Evolutionary conservation across 2,329 filamentous ascomycete species (phyloP), one percentile per base, ranked within the genome.

Genomic region (Ceratocystis papillata): DNA sequence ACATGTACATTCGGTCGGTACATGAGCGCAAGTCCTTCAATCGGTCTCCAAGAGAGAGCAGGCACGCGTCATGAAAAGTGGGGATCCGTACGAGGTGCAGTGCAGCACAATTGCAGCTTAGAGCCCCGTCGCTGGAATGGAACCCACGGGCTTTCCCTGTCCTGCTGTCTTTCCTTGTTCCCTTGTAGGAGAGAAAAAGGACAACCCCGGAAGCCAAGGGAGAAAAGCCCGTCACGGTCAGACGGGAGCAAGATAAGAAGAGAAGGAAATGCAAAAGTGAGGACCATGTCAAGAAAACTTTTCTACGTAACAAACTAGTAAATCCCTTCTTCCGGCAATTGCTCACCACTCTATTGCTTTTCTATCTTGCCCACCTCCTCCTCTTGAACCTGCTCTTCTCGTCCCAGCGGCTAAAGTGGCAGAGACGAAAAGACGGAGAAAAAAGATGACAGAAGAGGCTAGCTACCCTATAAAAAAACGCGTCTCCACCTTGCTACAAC

Each of bases 11-110:
- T 53, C 20, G 20, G 20, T 53, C 48, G 20, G 25, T 28, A 5
- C 10, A 28, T 5, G 48, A 4, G 22, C n/a, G 20, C 46, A 48
- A 48, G 46, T 8, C 17, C 46, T n/a, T 20, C 17, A n/a, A 7
- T 48, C 2, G 5, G 20, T 1, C 45, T 17, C 8, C 12, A 48
- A 48, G 20, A 28, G 22, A 25, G 7, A 30, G 55, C 28, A 59
- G 55, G 55, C 55, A 59, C 55, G 55, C 55, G 55, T 59, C 55
- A 59, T 59, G 55, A 59, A 59, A 8, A 59, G 55, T 59, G 55
- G 55, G 20, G 55, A 41, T 15, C 37, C 37, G 37, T 15, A 41
- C 37, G 37, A 15, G 37, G 37, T 41, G 37, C 33, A 15, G 37
- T 41, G 37, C 37, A 41, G 37, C 12, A 15, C 37, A 41, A 15